Evolutionary conservation across 306 rosid species (phyloP), one percentile per base, ranked within the genome.

Genomic region (Senna tora): DNA sequence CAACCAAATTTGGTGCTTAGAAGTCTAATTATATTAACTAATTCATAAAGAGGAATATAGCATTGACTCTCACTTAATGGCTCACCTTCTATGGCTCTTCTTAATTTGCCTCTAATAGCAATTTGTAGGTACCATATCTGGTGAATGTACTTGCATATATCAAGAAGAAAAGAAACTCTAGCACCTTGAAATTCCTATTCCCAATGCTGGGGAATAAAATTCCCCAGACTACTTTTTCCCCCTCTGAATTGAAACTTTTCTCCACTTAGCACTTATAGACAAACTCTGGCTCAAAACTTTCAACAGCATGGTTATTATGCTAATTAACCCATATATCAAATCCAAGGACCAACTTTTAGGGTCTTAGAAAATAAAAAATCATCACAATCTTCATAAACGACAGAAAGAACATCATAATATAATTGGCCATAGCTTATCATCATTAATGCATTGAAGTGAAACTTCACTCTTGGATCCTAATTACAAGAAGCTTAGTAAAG

Each of bases 21-120:
- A 71, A 52, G 60, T 60, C 67, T 67, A n/a, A 71, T 66, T 28
- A 17, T 11, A 60, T 53, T 33, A 74, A 70, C 76, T 74, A 43
- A 56, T 47, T 56, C 55, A 57, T 20, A 59, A 76, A 74, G 49
- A 36, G 39, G 59, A 52, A 75, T 33, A 41, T 52, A 66, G 53
- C 77, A 78, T 74, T 20, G 74, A 51, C 55, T 45, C 13, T 71
- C 80, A 56, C 80, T 69, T 6, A 82, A 49, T 63, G 32, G 13
- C 52, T 74, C 72, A 82, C 83, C 76, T 54, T 78, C 25, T 34
- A 42, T 74, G 86, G 80, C 56, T 74, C 80, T 50, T 56, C 50
- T 62, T 62, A 62, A 41, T 64, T 64, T 65, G 34, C 21, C 52
- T 20, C 22, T 51, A 63, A 39, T 63, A 45, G 63, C 34, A 74